These are phyloP conservation scores for Colletotrichum sansevieriae DNA, from an alignment of 2,329 filamentous ascomycete species.

Conservation along the genomic window DNA sequence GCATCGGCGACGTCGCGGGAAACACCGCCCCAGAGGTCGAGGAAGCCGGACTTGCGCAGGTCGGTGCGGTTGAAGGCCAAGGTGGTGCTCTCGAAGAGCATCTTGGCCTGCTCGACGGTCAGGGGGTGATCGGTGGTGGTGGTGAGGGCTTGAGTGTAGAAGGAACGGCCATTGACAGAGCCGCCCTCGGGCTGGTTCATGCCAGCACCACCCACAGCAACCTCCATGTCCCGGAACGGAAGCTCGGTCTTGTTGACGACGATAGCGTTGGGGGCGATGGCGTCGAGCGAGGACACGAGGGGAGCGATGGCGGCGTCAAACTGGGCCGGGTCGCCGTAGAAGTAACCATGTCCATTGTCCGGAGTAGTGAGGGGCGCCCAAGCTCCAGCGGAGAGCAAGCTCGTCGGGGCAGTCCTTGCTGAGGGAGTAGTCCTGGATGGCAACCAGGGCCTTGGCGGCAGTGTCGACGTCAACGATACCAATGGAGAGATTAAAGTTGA, in stretches of 20 bases:
- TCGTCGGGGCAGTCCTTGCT: constrained; percentile 37
- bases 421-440: constrained; percentile 39
- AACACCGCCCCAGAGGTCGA: constrained; percentile 42
- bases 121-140: constrained; percentile 40
- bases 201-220: constrained; percentile 37
- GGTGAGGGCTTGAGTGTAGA: constrained; percentile 40
- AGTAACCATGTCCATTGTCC: constrained; percentile 38
- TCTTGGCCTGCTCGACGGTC: constrained; percentile 34
- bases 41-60: constrained; percentile 38
- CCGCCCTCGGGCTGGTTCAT: constrained; percentile 41
- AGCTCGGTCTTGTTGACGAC: constrained; percentile 34
- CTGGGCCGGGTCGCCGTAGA: constrained; percentile 39
- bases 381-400: constrained; percentile 39
- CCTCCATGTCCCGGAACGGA: constrained; percentile 42
- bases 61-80: constrained; percentile 40
- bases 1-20: constrained; percentile 52
- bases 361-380: constrained; percentile 22
- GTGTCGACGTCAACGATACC: constrained; percentile 20
- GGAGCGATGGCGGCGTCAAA: constrained; percentile 37
- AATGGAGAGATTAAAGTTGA: constrained; percentile 38
- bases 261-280: constrained; percentile 24
- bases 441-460: constrained; percentile 34
- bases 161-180: constrained; percentile 34
- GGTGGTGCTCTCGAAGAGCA: constrained; percentile 34
- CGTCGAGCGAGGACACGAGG: constrained; percentile 24